Evolutionary conservation across 2,329 filamentous ascomycete genomes (phyloP).

Genomic region (Penicillium sp.): DNA sequence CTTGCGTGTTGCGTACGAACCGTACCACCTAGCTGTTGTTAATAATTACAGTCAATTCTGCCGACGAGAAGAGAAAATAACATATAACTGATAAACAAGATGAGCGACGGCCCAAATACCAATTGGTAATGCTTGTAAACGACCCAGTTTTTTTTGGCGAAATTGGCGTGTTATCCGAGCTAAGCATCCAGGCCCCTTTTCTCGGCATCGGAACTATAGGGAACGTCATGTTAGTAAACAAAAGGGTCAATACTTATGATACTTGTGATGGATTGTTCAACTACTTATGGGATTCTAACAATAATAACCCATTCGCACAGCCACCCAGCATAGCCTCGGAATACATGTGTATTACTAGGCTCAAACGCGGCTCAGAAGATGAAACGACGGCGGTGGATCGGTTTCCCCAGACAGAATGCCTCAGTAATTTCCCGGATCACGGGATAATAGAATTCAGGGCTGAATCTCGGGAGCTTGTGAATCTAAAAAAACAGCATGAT

Average conservation of each 20-base stretch:
- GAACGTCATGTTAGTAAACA: not conserved
- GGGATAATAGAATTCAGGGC: conserved; percentile 3
- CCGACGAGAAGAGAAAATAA: not conserved
- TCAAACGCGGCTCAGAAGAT: conserved; percentile 10
- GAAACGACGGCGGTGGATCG: conserved; percentile 12
- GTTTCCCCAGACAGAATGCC: conserved; percentile 7
- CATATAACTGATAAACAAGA: not conserved
- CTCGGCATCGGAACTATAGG: not conserved
- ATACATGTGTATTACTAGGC: conserved; percentile 1
- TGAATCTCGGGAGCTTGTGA: not conserved
- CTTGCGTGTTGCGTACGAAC: conserved; percentile 1
- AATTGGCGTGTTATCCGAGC: conserved; percentile 6
- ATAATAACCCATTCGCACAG: not conserved
- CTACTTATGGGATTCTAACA: not conserved
- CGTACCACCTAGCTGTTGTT: not conserved
- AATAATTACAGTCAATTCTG: not conserved
- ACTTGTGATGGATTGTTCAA: not conserved
- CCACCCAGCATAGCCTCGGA: conserved; percentile 5
- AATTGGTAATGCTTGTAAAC: not conserved
- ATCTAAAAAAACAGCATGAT: not conserved
- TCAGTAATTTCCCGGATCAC: not conserved
- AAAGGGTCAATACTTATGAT: not conserved
- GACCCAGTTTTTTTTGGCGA: not conserved
- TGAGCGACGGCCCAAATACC: not conserved
- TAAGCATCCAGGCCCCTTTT: not conserved